A percentile compares a stretch with the other conserved stretches of the same genome.
Evolutionary conservation across 106 monocot species (phyloP).

Genomic region (Amphibolis antarctica): DNA sequence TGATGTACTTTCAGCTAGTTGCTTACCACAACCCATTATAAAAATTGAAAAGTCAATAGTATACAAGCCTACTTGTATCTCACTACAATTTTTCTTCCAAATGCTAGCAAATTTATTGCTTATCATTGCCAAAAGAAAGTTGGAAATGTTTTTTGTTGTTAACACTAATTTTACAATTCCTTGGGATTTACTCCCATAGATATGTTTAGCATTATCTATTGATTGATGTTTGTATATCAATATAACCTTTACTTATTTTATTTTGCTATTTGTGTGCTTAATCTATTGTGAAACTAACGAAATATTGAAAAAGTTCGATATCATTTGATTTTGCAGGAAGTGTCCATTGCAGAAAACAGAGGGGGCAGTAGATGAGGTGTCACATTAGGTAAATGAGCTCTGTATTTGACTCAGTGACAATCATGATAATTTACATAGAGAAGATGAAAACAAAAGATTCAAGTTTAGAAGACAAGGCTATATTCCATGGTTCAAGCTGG

Average conservation of each 20-base stretch:
- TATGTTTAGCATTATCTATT: not conserved
- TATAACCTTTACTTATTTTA: not conserved
- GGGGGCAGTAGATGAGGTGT: conserved; percentile 32
- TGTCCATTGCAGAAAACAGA: conserved; percentile 26
- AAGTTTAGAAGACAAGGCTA: not conserved
- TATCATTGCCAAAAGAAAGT: not conserved
- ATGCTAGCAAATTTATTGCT: no score
- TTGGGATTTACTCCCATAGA: not conserved
- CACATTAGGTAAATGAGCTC: conserved; percentile 22
- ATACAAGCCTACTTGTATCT: not conserved
- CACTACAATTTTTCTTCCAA: not conserved
- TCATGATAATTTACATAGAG: not conserved
- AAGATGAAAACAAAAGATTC: not conserved
- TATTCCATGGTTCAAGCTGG: not conserved
- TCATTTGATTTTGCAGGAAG: conserved; percentile 17
- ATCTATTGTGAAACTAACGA: no score
- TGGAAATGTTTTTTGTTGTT: not conserved
- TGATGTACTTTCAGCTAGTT: no score
- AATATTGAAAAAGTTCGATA: not conserved
- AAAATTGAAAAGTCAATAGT: not conserved
- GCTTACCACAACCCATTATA: no score
- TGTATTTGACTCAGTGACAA: conserved; percentile 8
- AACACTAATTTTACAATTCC: no score
- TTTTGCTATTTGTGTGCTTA: not conserved
- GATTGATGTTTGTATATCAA: not conserved